Conservation (phyloP, 2,329 filamentous ascomycete species). For the Nemania abortiva region DNA sequence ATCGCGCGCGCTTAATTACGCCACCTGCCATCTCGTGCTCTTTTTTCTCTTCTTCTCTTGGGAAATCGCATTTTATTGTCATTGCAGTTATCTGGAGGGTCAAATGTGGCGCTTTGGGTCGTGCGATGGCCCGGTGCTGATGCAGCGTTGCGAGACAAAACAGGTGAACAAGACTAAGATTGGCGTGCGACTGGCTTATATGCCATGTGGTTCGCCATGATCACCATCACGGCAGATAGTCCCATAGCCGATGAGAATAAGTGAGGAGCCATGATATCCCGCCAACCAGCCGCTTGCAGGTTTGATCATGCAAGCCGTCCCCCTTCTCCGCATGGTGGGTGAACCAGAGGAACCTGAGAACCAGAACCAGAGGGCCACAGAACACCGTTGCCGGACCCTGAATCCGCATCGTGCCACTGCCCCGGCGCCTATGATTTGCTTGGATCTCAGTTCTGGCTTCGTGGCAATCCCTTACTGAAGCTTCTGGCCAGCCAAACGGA, state of each 20-base stretch:
- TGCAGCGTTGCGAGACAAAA: constrained; percentile 40
- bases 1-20: not conserved
- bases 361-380: constrained; percentile 18
- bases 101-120: constrained; percentile 31
- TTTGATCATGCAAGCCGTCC: constrained; percentile 48
- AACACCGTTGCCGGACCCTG: constrained; percentile 47
- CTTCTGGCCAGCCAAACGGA: constrained; percentile 35
- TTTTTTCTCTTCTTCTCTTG: not conserved
- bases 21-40: not conserved
- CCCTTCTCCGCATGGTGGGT: constrained; percentile 45
- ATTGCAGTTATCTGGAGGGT: not conserved
- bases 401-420: constrained; percentile 47
- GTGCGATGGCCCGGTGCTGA: constrained; percentile 36
- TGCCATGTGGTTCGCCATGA: constrained; percentile 19
- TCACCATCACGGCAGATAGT: not conserved
- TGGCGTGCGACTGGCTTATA: constrained; percentile 27
- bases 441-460: constrained; percentile 47
- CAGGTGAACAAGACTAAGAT: constrained; percentile 6
- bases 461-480: constrained; percentile 52
- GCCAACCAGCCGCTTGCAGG: constrained; percentile 48
- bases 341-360: constrained; percentile 12
- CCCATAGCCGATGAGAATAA: constrained; percentile 7
- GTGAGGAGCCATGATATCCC: constrained; percentile 19
- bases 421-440: constrained; percentile 44
- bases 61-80: no score